Conservation (phyloP, 2,329 filamentous ascomycete genomes). For the Orbilia oligospora region DNA sequence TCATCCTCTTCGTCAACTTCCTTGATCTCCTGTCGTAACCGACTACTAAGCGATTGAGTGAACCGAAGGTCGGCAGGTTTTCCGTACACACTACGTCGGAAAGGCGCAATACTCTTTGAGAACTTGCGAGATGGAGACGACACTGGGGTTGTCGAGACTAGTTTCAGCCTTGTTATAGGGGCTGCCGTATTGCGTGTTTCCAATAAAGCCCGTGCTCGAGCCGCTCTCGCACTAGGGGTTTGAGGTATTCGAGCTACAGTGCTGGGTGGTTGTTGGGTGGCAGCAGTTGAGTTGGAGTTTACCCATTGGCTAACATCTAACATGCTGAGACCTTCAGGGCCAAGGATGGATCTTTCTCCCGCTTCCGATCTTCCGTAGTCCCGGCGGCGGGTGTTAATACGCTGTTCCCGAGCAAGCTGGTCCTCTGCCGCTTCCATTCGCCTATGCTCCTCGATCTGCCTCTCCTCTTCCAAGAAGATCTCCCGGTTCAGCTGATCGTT, state of each 20-base stretch:
- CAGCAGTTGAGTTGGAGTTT: conserved; percentile 50
- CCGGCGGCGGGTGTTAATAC: background rate
- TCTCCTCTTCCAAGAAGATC: conserved; percentile 40
- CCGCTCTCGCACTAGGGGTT: conserved; percentile 53
- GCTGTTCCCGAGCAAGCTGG: conserved; percentile 38
- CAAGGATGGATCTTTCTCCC: conserved; percentile 38
- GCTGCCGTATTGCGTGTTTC: conserved; percentile 42
- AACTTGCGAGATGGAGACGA: conserved; percentile 48
- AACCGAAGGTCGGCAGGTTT: conserved; percentile 42
- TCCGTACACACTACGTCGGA: conserved; percentile 34
- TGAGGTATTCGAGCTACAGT: conserved; percentile 43
- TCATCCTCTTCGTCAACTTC: conserved; percentile 44
- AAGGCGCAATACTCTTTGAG: conserved; percentile 40
- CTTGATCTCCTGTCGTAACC: conserved; percentile 49
- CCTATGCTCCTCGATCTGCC: conserved; percentile 28
- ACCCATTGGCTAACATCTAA: conserved; percentile 57
- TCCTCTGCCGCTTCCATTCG: conserved; percentile 28
- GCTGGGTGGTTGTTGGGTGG: conserved; percentile 5
- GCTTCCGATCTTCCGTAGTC: conserved; percentile 19
- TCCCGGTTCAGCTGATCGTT: conserved; percentile 54
- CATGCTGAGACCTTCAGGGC: conserved; percentile 52
- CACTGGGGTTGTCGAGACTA: conserved; percentile 46
- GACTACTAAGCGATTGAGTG: conserved; percentile 57
- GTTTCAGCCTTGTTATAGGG: conserved; percentile 34
- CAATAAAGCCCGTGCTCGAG: conserved; percentile 46